Evolutionary conservation across 2,329 filamentous ascomycete genomes (phyloP), one percentile per base, ranked within the genome.

Genomic region (Apiospora saccharicola): DNA sequence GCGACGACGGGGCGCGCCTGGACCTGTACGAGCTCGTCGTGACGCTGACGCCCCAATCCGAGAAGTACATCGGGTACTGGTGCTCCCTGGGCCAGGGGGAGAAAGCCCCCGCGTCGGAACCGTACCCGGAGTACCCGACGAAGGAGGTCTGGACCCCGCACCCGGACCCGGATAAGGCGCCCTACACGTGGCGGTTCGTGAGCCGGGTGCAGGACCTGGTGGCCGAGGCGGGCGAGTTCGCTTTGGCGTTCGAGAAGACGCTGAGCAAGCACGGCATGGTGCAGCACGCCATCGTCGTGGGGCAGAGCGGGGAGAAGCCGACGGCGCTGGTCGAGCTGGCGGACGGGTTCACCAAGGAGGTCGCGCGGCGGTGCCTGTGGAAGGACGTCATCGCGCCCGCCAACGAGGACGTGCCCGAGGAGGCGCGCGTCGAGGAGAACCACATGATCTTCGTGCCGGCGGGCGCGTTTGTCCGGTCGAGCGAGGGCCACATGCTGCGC

Each of bases 81-180:
- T 70, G 67, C 3, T 44, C 47, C 7, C 51, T 37, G 12, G 69
- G 72, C 24, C 12, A 61, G 16, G 68, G 70, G 26, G 70, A 41
- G 19, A 44, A 51, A 10, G 72, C 69, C 16, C 69, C 72, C 7
- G 13, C 26, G 0, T 16, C 12, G 13, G 47, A 67, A n/a, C 72
- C 72, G 3, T 73, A 73, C 44, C 72, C 72, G 24, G 72, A 73
- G 47, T 67, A 64, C n/a, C 7, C 72, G 10, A 68, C 67, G 5
- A 67, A 47, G 13, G 72, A 73, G 19, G 64, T 73, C 8, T 73
- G 72, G 72, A 73, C 72, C 37, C 72, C 72, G 37, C 72, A 73
- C 47, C 72, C 72, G 47, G 72, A 73, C 34, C 72, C 72, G 22
- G 43, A 53, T 4, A 73, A 73, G 44, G 26, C 47, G 1, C 12